Conservation (phyloP, 805 yeast species). For the Cyberlindnera xishuangbannaensis region DNA sequence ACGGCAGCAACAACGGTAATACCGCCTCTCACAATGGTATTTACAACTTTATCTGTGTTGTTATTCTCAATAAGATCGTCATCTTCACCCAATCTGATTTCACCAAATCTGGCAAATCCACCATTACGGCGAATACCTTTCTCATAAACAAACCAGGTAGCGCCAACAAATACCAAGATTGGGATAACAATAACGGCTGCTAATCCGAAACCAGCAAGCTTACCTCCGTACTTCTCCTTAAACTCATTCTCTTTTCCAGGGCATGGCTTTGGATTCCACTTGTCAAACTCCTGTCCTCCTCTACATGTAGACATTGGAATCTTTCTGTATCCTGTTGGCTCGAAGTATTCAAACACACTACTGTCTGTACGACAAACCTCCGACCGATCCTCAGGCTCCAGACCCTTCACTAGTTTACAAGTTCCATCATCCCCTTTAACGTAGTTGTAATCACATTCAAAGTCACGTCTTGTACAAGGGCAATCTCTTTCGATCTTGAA, state of each 20-base stretch:
- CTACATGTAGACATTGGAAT: constrained; percentile 82
- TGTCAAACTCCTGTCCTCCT: constrained; percentile 73
- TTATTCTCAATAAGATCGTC: constrained; percentile 57
- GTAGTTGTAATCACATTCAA: constrained; percentile 90
- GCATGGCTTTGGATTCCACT: constrained; percentile 64
- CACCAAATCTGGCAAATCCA: constrained; percentile 61
- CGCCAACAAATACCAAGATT: constrained; percentile 30
- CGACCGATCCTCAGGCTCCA: constrained; percentile 56
- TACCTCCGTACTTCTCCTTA: constrained; percentile 42
- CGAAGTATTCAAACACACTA: constrained; percentile 62
- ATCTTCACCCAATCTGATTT: constrained; percentile 77
- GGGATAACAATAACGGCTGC: constrained; percentile 54
- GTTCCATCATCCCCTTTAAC: constrained; percentile 69
- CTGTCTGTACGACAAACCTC: constrained; percentile 51
- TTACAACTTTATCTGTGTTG: constrained; percentile 55
- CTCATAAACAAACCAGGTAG: constrained; percentile 56
- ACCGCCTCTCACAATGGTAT: constrained; percentile 31
- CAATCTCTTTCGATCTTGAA: constrained; percentile 60
- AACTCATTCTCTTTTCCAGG: constrained; percentile 80
- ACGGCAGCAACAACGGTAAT: constrained; percentile 29
- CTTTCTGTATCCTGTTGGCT: constrained; percentile 89
- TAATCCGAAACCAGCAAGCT: constrained; percentile 45
- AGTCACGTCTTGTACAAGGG: constrained; percentile 79
- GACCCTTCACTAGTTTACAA: constrained; percentile 73
- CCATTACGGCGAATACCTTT: constrained; percentile 79